Percentiles rank a stretch among this genome's conserved stretches.
These are phyloP conservation scores for Kodamaea jinghongensis DNA, from an alignment of 805 yeast species.

Conservation along the genomic window DNA sequence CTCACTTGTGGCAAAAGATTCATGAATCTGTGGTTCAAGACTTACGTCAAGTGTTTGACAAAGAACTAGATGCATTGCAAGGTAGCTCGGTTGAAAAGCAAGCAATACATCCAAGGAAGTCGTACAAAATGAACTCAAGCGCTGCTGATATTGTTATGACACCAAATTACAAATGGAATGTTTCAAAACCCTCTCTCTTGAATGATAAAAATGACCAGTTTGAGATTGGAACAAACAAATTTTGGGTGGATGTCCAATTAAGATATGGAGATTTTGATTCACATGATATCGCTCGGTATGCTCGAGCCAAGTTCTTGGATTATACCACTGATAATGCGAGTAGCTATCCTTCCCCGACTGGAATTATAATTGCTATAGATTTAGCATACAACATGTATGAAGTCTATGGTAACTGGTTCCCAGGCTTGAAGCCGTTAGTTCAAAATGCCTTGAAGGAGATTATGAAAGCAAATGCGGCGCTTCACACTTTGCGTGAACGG, in stretches of 20 bases:
- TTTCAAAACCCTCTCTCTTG: conserved; percentile 75
- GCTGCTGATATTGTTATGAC: conserved; percentile 84
- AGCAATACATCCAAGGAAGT: conserved; percentile 94
- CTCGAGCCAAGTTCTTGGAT: conserved; percentile 88
- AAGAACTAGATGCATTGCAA: conserved; percentile 76
- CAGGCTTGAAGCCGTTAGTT: conserved; percentile 85
- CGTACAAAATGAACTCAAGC: conserved; percentile 95
- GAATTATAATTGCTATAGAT: conserved; percentile 86
- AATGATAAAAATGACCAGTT: conserved; percentile 66
- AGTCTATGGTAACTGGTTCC: conserved; percentile 97
- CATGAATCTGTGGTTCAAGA: conserved; percentile 95
- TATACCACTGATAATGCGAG: conserved; percentile 86
- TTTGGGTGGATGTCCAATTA: conserved; percentile 94
- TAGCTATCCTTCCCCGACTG: conserved; percentile 90
- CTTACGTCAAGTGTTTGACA: conserved; percentile 86
- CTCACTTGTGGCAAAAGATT: conserved; percentile 98
- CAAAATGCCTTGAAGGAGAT: conserved; percentile 91
- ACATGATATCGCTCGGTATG: conserved; percentile 91
- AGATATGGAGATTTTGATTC: conserved; percentile 97
- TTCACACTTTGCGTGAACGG: conserved; percentile 88
- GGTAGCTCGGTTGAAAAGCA: conserved; percentile 86
- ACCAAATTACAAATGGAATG: conserved; percentile 78
- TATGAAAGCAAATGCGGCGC: conserved; percentile 92
- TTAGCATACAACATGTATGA: conserved; percentile 94
- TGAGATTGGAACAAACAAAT: conserved; percentile 61